Conservation (phyloP, 495 filamentous ascomycete genomes). For the Tuber indicum region DNA sequence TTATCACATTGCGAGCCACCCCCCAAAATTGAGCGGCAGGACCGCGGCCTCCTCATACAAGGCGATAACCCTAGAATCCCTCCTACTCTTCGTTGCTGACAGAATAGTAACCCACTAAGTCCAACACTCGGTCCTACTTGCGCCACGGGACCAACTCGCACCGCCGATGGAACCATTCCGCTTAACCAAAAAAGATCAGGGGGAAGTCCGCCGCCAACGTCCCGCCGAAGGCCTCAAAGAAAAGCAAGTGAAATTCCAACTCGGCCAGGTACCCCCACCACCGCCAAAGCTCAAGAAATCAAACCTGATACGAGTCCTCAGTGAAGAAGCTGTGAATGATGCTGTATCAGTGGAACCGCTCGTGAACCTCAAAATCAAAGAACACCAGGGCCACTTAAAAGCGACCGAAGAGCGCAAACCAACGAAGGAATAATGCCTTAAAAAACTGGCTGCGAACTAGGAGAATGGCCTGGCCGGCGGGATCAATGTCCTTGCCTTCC, state of each 20-base stretch:
- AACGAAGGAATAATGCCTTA: slow-evolving; percentile 74
- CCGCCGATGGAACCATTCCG: slow-evolving; percentile 83
- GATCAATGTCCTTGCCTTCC: slow-evolving; percentile 75
- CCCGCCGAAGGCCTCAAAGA: slow-evolving; percentile 90
- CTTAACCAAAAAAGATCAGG: slow-evolving; percentile 78
- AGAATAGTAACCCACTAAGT: slow-evolving; percentile 82
- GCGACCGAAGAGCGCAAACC: slow-evolving; percentile 82
- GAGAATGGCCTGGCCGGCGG: slow-evolving; percentile 82
- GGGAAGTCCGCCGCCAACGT: slow-evolving; percentile 79
- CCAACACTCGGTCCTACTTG: slow-evolving; percentile 90
- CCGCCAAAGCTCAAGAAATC: slow-evolving; percentile 91
- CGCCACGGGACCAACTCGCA: slow-evolving; percentile 79
- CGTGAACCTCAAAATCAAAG: slow-evolving; percentile 82
- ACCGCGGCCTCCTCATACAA: slow-evolving; percentile 70
- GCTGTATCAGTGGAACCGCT: slow-evolving; percentile 93
- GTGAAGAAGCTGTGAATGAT: slow-evolving; percentile 93
- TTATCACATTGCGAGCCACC: slow-evolving; percentile 52
- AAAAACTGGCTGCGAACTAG: slow-evolving; percentile 77
- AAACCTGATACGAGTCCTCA: slow-evolving; percentile 96
- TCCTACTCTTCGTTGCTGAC: slow-evolving; percentile 72
- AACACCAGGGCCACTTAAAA: slow-evolving; percentile 62
- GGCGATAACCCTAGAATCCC: slow-evolving; percentile 54
- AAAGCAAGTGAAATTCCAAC: slow-evolving; percentile 87
- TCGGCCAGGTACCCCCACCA: slow-evolving; percentile 81
- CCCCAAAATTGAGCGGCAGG: slow-evolving; percentile 95